phyloP scores from a whole-genome alignment of 805 yeast genomes.

The Nakazawaea populi region DNA sequence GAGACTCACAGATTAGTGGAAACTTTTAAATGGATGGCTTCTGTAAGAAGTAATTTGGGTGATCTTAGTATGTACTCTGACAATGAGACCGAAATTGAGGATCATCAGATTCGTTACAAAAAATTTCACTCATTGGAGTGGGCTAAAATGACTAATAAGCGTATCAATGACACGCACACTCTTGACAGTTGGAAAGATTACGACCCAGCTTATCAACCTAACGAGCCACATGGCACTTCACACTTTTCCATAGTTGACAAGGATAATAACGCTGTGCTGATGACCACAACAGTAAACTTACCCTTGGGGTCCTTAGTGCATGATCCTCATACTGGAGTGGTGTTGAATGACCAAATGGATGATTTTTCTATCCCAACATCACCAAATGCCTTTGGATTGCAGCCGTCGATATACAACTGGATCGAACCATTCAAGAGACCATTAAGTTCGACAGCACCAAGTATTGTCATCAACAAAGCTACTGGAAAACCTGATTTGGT shows the following conservation, averaged over 20 bases:
- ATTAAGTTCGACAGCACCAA: constrained; percentile 76
- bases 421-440: constrained; percentile 78
- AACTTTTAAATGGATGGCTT: constrained; percentile 90
- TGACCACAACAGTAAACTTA: constrained; percentile 86
- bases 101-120: constrained; percentile 30
- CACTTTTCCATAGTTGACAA: constrained; percentile 78
- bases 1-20: constrained; percentile 70
- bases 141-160: constrained; percentile 42
- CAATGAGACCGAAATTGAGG: constrained; percentile 18
- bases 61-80: constrained; percentile 37
- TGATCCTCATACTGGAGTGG: constrained; percentile 76
- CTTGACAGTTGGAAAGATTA: constrained; percentile 63
- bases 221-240: constrained; percentile 87
- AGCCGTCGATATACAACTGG: constrained; percentile 77
- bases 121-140: constrained; percentile 49
- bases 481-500: constrained; percentile 51
- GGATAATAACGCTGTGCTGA: constrained; percentile 69
- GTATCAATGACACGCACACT: constrained; percentile 55
- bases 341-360: constrained; percentile 90
- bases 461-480: constrained; percentile 44
- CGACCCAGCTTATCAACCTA: constrained; percentile 69
- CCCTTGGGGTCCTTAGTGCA: constrained; percentile 78
- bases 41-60: constrained; percentile 82
- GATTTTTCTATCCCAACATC: constrained; percentile 75
- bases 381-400: constrained; percentile 71